phyloP scores from a whole-genome alignment of 2,329 filamentous ascomycete species.

The Alternaria consortialis region DNA sequence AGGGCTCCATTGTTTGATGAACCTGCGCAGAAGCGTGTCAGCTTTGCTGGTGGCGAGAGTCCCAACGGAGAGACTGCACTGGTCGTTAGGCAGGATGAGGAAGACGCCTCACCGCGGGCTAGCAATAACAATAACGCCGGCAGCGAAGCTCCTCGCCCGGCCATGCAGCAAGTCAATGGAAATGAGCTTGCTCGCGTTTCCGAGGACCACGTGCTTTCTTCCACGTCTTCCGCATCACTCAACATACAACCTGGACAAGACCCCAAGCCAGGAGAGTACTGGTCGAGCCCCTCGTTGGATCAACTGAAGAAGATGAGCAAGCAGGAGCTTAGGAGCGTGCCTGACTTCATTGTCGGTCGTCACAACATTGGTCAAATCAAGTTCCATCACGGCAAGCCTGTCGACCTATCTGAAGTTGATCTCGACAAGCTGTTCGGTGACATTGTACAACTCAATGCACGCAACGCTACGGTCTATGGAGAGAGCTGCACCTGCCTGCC shows the following conservation, averaged over 20 bases:
- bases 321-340: constrained; percentile 77
- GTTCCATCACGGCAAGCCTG: constrained; percentile 67
- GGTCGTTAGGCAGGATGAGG: constrained; percentile 59
- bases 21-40: constrained; percentile 75
- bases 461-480: constrained; percentile 87
- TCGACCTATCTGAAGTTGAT: constrained; percentile 82
- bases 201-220: constrained; percentile 67
- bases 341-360: constrained; percentile 82
- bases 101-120: constrained; percentile 63
- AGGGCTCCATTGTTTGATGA: constrained; percentile 69
- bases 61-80: constrained; percentile 60
- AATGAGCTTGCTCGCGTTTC: constrained; percentile 82
- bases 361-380: constrained; percentile 80
- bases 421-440: constrained; percentile 80
- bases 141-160: constrained; percentile 58
- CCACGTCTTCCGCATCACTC: constrained; percentile 43
- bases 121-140: constrained; percentile 54
- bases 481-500: constrained; percentile 56
- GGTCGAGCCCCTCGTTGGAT: constrained; percentile 79
- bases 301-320: constrained; percentile 83
- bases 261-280: constrained; percentile 78
- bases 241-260: constrained; percentile 50
- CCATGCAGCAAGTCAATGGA: constrained; percentile 76
- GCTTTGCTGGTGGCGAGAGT: constrained; percentile 74
- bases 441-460: constrained; percentile 78